Base-by-base conservation (phyloP, 148 eudicot species). In the Heliosperma pusillum region DNA sequence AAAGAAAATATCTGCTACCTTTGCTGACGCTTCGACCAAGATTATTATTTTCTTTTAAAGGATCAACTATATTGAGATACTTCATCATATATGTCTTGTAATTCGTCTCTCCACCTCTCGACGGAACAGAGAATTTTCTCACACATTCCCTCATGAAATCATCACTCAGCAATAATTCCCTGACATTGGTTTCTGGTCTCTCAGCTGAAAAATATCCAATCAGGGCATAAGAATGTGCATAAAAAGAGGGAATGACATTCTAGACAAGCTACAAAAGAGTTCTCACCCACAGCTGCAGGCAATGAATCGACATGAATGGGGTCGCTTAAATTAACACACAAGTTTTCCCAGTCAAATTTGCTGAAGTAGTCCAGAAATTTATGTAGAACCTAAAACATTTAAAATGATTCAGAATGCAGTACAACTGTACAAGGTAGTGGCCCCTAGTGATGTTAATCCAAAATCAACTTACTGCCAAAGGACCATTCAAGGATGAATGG, bases 21-120 rank as follows among this genome's bases (percentile, higher is more conserved):
- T 87, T 86, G 83, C 93, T 95, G 61, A 95, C 92, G 74, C 98
- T 92, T 36, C 97, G 93, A 44, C 98, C 98, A 66, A 95, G 96
- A 87, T 95, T 95, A 85, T 94, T 95, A 64, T 77, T 87, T 61
- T 87, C 92, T 78, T 87, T 92, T 9, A 95, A 86, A 7, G 98
- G 98, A 83, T 95, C 98, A 40, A 95, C 86, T 78, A 95, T 95
- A 76, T 95, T 95, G 47, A 95, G 93, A 85, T 89, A 84, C 84
- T 92, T 95, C 64, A 33, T 77, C 30, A 63, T 68, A 80, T 90
- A 89, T 36, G 78, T 80, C 73, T 83, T 82, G 25, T 80, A 81
- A 79, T 74, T 82, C 16, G 71, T 61, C 55, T 88, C 93, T 36
- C 69, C 80, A 6, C 78, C 87, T 81, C 87, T 89, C 25, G 89